Evolutionary conservation across 495 filamentous ascomycete species (phyloP).

Genomic region (Penicillium daleae): DNA sequence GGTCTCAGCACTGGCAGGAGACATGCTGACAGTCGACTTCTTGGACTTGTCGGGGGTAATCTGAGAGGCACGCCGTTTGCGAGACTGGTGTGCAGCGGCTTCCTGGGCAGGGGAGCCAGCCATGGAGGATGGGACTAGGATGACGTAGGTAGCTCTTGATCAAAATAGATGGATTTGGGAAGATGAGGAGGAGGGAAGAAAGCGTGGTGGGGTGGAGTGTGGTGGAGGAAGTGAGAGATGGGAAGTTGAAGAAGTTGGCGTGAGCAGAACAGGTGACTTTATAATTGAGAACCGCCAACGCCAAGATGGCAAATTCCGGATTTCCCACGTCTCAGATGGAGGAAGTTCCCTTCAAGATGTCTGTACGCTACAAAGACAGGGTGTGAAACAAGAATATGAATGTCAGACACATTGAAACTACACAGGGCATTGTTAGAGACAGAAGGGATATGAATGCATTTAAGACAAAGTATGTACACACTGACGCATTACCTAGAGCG

Average conservation of each 20-base stretch:
- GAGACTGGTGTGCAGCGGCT: neutral
- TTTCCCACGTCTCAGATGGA: neutral
- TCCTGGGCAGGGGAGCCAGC: neutral
- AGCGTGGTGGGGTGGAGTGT: neutral
- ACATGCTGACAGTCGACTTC: neutral
- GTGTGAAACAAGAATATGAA: neutral
- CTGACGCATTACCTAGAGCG: neutral
- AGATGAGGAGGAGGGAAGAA: neutral
- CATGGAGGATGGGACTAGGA: neutral
- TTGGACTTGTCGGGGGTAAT: neutral
- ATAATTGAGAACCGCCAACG: neutral
- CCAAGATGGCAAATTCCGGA: neutral
- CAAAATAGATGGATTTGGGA: neutral
- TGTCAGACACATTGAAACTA: neutral
- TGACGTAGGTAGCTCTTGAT: neutral
- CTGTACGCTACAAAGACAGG: neutral
- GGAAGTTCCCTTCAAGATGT: neutral
- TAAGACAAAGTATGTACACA: neutral
- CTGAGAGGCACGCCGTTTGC: neutral
- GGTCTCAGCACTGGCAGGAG: neutral
- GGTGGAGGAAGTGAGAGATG: slow-evolving; percentile 2
- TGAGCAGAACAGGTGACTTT: neutral
- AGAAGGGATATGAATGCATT: slow-evolving; percentile 1
- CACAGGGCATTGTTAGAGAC: neutral
- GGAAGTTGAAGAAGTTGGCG: neutral